Evolutionary conservation across 768 basidiomycete species (phyloP), one percentile per base, ranked within the genome.

Genomic region (Tylopilus vinaceipallidus): DNA sequence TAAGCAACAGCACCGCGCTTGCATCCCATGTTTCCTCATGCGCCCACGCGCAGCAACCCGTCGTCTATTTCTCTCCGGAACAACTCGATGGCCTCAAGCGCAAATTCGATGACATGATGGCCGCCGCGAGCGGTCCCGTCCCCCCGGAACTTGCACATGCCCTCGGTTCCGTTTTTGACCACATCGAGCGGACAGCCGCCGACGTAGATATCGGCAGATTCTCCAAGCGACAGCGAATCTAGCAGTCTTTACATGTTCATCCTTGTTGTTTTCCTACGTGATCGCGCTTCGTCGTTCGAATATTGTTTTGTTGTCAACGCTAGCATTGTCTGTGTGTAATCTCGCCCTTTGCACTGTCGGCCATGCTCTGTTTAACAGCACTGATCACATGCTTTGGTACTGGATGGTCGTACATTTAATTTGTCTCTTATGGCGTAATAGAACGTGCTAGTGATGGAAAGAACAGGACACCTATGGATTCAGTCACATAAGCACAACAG

Each of bases 121-220:
- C 19, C 6, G 64, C 59, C 9, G 66, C 66, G 17, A 61, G 56
- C 34, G 67, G 66, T 1, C 65, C 66, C 1, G 63, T 69, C 3
- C 35, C 65, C 14, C 66, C 65, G 7, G 61, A 67, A 0, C 57
- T 69, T 17, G 66, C 66, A 10, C 65, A 61, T n/a, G 61, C 59
- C 4, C 55, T 68, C 10, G 68, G 66, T 10, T 58, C 68, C 12
- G 67, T 68, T 13, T 69, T 68, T 23, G 63, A 69, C 41, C 66
- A 68, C 27, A 68, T 68, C 47, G 66, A 68, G 37, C 63, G 61
- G 43, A 66, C 67, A 19, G 56, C 50, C 23, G 54, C 54, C 9
- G 66, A 68, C 6, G 35, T 64, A 29, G 65, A 67, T 40, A 34
- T 61, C 12, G 53, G 51, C 45, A 47, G 67, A 33, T 37, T 50